Evolutionary conservation across 2,329 filamentous ascomycete genomes (phyloP), one percentile per base, ranked within the genome.

Genomic region (Mycosphaerella sp.): DNA sequence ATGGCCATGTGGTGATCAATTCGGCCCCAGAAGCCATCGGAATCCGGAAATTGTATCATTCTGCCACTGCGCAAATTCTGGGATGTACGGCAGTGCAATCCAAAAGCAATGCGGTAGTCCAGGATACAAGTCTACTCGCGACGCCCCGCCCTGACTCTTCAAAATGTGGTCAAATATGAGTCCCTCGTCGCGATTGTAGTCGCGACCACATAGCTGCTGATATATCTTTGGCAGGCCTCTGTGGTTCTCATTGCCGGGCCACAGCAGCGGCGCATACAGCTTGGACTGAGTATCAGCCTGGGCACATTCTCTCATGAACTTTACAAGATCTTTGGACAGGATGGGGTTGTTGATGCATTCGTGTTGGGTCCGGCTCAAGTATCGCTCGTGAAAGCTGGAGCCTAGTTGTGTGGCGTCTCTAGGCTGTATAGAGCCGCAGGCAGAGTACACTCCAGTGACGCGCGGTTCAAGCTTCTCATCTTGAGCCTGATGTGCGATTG

Each of bases 91-190:
- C 23, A 58, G 42, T 6, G 53, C 51, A 8, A 62, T 59, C 45
- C 63, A 64, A 34, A 79, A 60, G 64, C 70, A 70, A 64, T 76
- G 74, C 11, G 72, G 72, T 51, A 74, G 59, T 72, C 73, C 74
- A 0, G 63, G 55, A 60, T 72, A 75, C 11, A 74, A 58, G 59
- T 78, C 71, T 7, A 78, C 36, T 43, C 68, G 69, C 0, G 76
- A 77, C 59, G 69, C 60, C 6, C 77, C 66, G 1, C 66, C 71
- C 1, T 74, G 69, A 47, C 75, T 74, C 21, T 72, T 67, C 52
- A 81, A 59, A 0, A 75, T 62, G 38, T 70, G 64, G 59, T 78
- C 77, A 55, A 79, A 80, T 0, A 80, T 73, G 41, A 81, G 57
- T 0, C 67, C 74, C 50, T 80, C 78, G 56, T 81, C 79, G 2